Conservation (phyloP, 2,329 filamentous ascomycete species). For the Paracamarosporium sp. region DNA sequence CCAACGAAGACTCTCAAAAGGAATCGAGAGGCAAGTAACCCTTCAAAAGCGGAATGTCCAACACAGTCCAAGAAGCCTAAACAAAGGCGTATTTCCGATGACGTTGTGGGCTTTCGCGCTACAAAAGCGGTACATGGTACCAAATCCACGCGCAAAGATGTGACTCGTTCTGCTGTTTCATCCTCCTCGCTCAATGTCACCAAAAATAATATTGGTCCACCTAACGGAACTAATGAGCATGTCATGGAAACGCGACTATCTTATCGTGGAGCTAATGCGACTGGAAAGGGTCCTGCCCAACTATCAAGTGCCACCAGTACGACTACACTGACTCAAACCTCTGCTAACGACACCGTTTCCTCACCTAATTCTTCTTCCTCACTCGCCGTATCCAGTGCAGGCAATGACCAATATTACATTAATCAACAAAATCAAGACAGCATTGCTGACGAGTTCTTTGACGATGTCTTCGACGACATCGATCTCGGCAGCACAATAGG, state of each 20-base stretch:
- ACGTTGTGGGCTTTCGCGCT: conserved; percentile 11
- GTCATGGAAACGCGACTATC: background rate
- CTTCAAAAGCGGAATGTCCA: background rate
- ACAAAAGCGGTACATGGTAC: conserved; percentile 13
- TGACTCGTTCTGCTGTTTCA: background rate
- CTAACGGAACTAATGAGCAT: background rate
- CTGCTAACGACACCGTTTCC: background rate
- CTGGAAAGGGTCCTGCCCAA: background rate
- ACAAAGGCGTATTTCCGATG: conserved; percentile 22
- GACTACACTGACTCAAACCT: background rate
- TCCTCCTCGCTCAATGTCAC: background rate
- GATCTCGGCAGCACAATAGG: conserved; percentile 10
- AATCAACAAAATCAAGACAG: background rate
- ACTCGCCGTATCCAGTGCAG: background rate
- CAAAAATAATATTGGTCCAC: background rate
- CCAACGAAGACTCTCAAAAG: conserved; percentile 20
- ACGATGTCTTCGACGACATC: conserved; percentile 16
- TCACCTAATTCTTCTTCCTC: background rate
- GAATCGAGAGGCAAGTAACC: conserved; percentile 4
- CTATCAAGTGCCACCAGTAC: background rate
- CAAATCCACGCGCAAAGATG: background rate
- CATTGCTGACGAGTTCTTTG: conserved; percentile 17
- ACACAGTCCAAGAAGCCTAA: conserved; percentile 2
- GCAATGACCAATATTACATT: background rate
- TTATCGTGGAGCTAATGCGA: background rate